Conservation (phyloP, 352 stramenopile genomes). For the Phytophthora colocasiae region DNA sequence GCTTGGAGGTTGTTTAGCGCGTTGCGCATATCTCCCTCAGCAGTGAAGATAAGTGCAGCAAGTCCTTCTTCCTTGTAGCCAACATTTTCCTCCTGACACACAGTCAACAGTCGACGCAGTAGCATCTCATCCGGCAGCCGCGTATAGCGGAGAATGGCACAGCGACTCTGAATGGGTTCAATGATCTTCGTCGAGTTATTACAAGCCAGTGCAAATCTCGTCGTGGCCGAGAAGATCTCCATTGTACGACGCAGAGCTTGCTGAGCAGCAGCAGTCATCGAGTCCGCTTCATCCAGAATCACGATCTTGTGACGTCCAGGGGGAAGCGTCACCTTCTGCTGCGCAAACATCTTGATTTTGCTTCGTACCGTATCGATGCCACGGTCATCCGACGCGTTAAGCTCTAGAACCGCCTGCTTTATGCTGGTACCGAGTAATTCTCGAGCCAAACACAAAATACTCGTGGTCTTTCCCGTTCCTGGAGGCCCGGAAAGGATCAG, state of each 20-base stretch:
- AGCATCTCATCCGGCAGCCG: conserved; percentile 97
- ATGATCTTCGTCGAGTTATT: conserved; percentile 99
- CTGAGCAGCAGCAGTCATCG: conserved; percentile 98
- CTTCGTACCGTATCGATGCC: conserved; percentile 92
- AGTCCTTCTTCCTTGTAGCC: conserved; percentile 92
- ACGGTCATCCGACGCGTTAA: conserved; percentile 98
- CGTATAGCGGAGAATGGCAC: conserved; percentile 98
- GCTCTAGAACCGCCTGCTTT: conserved; percentile 95
- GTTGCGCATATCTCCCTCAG: conserved; percentile 99
- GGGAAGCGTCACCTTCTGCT: conserved; percentile 97
- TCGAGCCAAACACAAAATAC: conserved; percentile 91
- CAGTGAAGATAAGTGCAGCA: conserved; percentile 98
- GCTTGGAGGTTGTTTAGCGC: conserved; percentile 99
- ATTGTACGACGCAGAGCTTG: conserved; percentile 98
- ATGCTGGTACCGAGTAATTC: conserved; percentile 86
- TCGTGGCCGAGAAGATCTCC: conserved; percentile 98
- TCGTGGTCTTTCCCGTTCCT: conserved; percentile 95
- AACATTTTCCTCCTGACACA: conserved; percentile 94
- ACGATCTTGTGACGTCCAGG: conserved; percentile 97
- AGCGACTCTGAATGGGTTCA: conserved; percentile 98
- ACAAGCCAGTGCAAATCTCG: conserved; percentile 98
- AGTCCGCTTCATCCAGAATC: conserved; percentile 99
- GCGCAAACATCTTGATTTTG: conserved; percentile 99
- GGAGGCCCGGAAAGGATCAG: conserved; percentile 96
- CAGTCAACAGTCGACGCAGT: conserved; percentile 92